Base-by-base conservation (phyloP, 371 early-diverging fungal genomes). In the Nematocida sp. region DNA sequence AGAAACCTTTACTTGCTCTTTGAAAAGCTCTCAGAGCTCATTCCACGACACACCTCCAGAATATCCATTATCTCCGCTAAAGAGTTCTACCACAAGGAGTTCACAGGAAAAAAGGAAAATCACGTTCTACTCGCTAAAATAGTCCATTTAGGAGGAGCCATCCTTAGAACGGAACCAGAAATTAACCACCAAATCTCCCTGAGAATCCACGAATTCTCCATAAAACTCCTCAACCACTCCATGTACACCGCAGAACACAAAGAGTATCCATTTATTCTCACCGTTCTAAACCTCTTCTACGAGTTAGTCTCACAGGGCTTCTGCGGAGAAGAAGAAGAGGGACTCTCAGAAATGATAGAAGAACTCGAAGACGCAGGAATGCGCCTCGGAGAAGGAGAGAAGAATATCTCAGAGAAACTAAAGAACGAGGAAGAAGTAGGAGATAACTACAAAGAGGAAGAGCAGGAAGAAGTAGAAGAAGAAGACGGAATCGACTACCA, bases 321-420 rank as follows among this genome's bases (percentile, higher is more conserved):
- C 50, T 67, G 69, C 40, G 80, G 76, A 54, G 67, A 71, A 20
- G 66, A 65, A 9, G 33, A 11, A 18, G 78, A 65, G 25, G 54
- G 33, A n/a, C 18, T 59, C 13, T 33, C 55, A 9, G 60, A 48
- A n/a, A 48, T 71, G 13, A 71, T 71, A 25, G 75, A 71, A 26
- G 75, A 71, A 35, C 75, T 71, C 16, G 75, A 71, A 28, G 75
- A 71, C 23, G 75, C 75, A 30, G 75, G 75, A 9, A 71, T 71
- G 75, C 75, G 75, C 38, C 75, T 71, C 11, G 81, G 81, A 11
- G 64, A 71, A 53, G 81, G 81, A 13, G 77, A 78, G 57, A 63
- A 77, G 48, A 81, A 81, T 45, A 68, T 78, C 13, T 77, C 77
- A 45, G 81, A 81, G 33, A 60, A 81, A 38, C 67, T 81, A 0